Conservation (phyloP, 106 monocot genomes). For the Allium fistulosum region DNA sequence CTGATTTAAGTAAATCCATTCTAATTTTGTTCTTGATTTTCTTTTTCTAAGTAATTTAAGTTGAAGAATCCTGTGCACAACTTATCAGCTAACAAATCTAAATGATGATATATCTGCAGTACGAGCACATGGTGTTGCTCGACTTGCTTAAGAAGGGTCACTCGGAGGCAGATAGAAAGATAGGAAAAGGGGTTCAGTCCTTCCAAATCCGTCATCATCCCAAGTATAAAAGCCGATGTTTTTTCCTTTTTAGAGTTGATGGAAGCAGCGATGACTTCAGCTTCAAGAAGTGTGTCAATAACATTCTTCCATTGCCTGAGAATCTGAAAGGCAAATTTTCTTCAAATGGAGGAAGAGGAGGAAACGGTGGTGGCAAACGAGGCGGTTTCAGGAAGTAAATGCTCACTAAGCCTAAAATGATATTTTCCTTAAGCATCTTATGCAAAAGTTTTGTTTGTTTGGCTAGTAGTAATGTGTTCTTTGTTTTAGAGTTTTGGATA, state of each 20-base stretch:
- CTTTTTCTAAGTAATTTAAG: too few species aligned
- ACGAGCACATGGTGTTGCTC: conserved; percentile 65
- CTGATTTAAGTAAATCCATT: too few species aligned
- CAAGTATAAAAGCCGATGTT: conserved; percentile 64
- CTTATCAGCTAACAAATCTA: too few species aligned
- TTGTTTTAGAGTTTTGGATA: too few species aligned
- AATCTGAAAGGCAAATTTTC: conserved; percentile 32
- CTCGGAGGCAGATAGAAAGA: conserved; percentile 51
- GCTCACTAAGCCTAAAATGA: background rate
- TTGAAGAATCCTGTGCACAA: too few species aligned
- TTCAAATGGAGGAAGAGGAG: conserved; percentile 22
- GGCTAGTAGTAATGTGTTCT: too few species aligned
- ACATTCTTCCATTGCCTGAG: conserved; percentile 76
- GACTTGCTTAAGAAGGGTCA: conserved; percentile 83
- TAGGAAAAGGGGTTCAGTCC: conserved; percentile 61
- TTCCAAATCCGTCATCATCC: conserved; percentile 86
- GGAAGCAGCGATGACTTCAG: conserved; percentile 80
- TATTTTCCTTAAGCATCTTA: too few species aligned
- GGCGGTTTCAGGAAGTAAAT: conserved; percentile 15
- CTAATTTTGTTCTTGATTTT: too few species aligned
- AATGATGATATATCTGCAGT: conserved; percentile 27
- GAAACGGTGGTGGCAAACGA: conserved; percentile 36
- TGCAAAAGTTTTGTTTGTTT: too few species aligned
- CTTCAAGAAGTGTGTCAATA: conserved; percentile 87
- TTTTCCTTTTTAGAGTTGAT: conserved; percentile 59